phyloP scores from a whole-genome alignment of 768 basidiomycete species.

The Tremella fuciformis region DNA sequence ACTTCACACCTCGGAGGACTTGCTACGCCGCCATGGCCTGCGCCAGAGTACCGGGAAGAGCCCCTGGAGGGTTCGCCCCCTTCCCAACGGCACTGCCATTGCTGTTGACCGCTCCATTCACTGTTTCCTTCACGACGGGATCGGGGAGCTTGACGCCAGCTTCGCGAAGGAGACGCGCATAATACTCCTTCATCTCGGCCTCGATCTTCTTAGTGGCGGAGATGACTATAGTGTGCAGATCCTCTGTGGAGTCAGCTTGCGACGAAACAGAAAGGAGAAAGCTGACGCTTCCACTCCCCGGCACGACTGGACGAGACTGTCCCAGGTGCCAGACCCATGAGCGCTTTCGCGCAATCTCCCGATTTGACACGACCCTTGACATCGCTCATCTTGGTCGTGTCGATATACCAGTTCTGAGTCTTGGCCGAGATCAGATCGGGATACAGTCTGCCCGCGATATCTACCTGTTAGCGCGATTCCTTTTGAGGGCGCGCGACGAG shows the following conservation, averaged over 20 bases:
- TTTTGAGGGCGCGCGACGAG: not conserved
- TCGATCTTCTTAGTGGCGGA: conserved; percentile 12
- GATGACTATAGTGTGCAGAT: conserved; percentile 15
- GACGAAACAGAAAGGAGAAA: not conserved
- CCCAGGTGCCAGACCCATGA: conserved; percentile 28
- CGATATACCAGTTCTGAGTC: conserved; percentile 28
- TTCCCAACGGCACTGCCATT: not conserved
- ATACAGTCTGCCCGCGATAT: conserved; percentile 44
- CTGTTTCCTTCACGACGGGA: not conserved
- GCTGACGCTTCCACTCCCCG: conserved; percentile 40
- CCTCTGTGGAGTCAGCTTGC: conserved; percentile 8
- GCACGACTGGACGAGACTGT: conserved; percentile 15
- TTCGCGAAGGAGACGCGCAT: conserved; percentile 6
- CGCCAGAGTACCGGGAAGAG: too few relatives aligned
- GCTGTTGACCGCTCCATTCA: not conserved
- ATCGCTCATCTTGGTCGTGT: conserved; percentile 9
- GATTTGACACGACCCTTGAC: conserved; percentile 16
- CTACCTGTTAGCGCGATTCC: conserved; percentile 11
- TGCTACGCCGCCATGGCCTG: too few relatives aligned
- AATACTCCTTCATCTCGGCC: conserved; percentile 11
- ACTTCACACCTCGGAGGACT: too few relatives aligned
- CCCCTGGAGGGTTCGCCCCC: too few relatives aligned
- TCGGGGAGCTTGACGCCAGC: not conserved
- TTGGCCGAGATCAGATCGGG: conserved; percentile 29
- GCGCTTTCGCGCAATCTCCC: conserved; percentile 16